Percentiles rank a stretch among this genome's conserved stretches.
Evolutionary conservation across 768 basidiomycete species (phyloP).

Genomic region (Lanmaoa rubissima): DNA sequence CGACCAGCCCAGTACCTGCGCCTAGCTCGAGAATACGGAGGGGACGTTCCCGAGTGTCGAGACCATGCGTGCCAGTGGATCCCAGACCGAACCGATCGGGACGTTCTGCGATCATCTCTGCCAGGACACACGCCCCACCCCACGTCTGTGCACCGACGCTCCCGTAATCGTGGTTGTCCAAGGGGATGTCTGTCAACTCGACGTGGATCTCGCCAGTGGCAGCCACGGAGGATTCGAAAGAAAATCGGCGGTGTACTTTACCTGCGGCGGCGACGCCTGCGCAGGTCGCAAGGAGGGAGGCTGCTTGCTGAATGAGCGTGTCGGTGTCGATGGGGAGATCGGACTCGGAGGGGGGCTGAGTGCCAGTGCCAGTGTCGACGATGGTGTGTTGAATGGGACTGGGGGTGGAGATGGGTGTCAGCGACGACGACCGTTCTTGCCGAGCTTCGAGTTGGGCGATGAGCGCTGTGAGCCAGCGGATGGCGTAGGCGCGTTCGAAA

Average conservation of each 20-base stretch:
- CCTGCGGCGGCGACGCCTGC: constrained; percentile 67
- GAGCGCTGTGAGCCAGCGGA: constrained; percentile 74
- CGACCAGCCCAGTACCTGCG: constrained; percentile 56
- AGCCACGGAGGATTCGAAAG: constrained; percentile 35
- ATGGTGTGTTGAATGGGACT: not conserved
- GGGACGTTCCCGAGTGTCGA: not conserved
- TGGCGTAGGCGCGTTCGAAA: constrained; percentile 68
- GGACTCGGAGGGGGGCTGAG: not conserved
- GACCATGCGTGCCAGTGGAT: too few relatives aligned
- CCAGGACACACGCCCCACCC: constrained; percentile 81
- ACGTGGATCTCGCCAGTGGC: constrained; percentile 30
- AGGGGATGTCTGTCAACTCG: constrained; percentile 61
- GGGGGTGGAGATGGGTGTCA: too few relatives aligned
- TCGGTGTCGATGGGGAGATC: constrained; percentile 26
- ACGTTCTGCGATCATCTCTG: constrained; percentile 64
- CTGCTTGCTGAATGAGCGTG: constrained; percentile 48
- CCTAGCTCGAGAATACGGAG: constrained; percentile 53
- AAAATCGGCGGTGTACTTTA: constrained; percentile 49
- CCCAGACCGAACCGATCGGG: constrained; percentile 51
- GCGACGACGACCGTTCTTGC: not conserved
- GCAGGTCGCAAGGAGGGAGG: constrained; percentile 61
- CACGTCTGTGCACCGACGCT: constrained; percentile 87
- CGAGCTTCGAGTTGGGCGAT: constrained; percentile 39
- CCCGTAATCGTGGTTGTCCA: constrained; percentile 65
- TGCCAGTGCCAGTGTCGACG: not conserved